These are phyloP conservation scores for Phytophthora chlamydospora DNA, from an alignment of 352 stramenopile genomes.

Conservation along the genomic window DNA sequence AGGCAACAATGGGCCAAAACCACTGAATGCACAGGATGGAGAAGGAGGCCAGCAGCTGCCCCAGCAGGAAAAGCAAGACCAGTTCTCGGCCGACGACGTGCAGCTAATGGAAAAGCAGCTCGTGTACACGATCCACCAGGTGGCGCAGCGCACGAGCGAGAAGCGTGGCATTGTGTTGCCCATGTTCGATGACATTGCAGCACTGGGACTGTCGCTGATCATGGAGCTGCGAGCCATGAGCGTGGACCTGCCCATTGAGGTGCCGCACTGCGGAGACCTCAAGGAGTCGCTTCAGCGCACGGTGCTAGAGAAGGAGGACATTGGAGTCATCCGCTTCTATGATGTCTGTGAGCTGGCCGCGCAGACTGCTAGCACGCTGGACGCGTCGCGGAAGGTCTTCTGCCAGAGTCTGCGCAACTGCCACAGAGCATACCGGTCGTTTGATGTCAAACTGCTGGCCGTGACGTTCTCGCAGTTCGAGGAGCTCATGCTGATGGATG, in stretches of 20 bases:
- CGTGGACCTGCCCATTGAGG: constrained; percentile 58
- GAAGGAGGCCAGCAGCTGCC: constrained; percentile 7
- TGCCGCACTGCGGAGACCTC: constrained; percentile 69
- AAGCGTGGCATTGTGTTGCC: constrained; percentile 66
- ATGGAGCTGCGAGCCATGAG: constrained; percentile 57
- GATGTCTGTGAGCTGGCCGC: constrained; percentile 61
- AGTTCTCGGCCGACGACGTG: constrained; percentile 25
- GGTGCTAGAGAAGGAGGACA: constrained; percentile 42
- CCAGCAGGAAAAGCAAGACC: constrained; percentile 4
- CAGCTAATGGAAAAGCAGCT: constrained; percentile 41
- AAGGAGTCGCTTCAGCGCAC: constrained; percentile 35
- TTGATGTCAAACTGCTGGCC: constrained; percentile 67
- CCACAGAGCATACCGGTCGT: constrained; percentile 48
- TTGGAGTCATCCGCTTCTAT: constrained; percentile 58
- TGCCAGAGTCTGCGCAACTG: constrained; percentile 54
- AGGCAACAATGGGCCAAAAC: neutral
- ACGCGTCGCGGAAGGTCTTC: constrained; percentile 48
- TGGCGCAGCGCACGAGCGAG: constrained; percentile 32
- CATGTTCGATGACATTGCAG: constrained; percentile 56
- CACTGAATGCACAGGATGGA: constrained; percentile 1
- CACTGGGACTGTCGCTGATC: constrained; percentile 59
- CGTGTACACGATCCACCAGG: constrained; percentile 40
- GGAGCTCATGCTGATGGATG: constrained; percentile 76
- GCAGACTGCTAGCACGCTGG: constrained; percentile 26
- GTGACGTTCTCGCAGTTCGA: constrained; percentile 73